These are phyloP conservation scores for Cutaneotrichosporon sp. DNA, from an alignment of 1,284 basidiomycete species.

Conservation along the genomic window DNA sequence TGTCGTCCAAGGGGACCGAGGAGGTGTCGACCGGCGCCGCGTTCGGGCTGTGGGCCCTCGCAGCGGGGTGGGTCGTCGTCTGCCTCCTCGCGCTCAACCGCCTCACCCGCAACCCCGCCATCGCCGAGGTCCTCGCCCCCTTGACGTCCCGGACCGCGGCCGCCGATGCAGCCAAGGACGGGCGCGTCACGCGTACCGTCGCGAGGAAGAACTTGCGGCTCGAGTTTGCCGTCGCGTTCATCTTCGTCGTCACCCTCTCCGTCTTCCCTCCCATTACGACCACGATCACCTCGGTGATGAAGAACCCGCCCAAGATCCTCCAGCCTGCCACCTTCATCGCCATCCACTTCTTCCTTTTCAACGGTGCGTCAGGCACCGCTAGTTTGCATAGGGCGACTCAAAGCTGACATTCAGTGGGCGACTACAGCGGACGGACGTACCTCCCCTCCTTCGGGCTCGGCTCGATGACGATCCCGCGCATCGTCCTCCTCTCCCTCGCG, in stretches of 20 bases:
- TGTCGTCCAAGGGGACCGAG: conserved; percentile 25
- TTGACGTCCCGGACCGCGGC: conserved; percentile 15
- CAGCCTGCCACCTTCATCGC: conserved; percentile 52
- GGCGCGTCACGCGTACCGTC: conserved; percentile 32
- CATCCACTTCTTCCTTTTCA: conserved; percentile 54
- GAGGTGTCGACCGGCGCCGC: conserved; percentile 31
- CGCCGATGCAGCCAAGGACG: conserved; percentile 16
- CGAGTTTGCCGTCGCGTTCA: conserved; percentile 71
- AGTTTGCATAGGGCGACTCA: too few relatives aligned
- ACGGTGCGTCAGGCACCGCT: conserved; percentile 54
- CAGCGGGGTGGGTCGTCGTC: conserved; percentile 23
- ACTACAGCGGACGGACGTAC: conserved; percentile 71
- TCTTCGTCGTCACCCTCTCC: conserved; percentile 75
- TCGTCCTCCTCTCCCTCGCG: conserved; percentile 60
- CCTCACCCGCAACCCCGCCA: conserved; percentile 35
- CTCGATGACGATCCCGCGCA: conserved; percentile 2
- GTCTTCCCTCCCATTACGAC: conserved; percentile 83
- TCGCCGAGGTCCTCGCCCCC: conserved; percentile 21
- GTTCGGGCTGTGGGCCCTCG: conserved; percentile 42
- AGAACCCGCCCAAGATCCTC: conserved; percentile 45
- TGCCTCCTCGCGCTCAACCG: conserved; percentile 32
- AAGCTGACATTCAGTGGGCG: conserved; percentile 63
- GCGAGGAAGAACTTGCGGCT: conserved; percentile 65
- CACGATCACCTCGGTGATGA: conserved; percentile 67
- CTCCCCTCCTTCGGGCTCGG: conserved; percentile 64